Evolutionary conservation across 73 alveolate species (phyloP), one percentile per base, ranked within the genome.

Genomic region (Halteria grandinella): DNA sequence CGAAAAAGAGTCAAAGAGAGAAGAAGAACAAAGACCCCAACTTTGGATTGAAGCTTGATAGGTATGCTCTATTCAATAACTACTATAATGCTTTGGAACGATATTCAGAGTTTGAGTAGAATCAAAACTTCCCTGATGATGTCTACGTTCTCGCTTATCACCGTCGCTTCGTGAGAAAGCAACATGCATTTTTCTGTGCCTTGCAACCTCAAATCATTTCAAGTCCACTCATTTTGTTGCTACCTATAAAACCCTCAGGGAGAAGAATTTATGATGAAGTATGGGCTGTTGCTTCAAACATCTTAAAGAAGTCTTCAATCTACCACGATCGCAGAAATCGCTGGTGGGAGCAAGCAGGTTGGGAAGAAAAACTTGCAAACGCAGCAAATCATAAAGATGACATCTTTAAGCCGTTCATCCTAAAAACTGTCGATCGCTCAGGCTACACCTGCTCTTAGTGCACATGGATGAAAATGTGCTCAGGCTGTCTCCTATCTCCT

Each of bases 261-360:
- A 43, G 80, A 45, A 40, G 62, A 29, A 48, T 76, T 12, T 76
- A 76, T 47, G 88, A 76, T 39, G 75, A 50, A 21, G 76, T 76
- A 0, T 76, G 80, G 81, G 59, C 80, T 3, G 49, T 74, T 0
- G 88, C 88, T n/a, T 18, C 36, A 32, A 40, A 74, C 37, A 36
- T 40, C 32, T 31, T 76, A n/a, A 59, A 41, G 57, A 24, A 28
- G 20, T 15, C 34, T 21, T 60, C 81, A 15, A 32, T 17, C 1
- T 76, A 20, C 34, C 76, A 50, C 17, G 20, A 76, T 20, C 44
- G 55, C 29, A 8, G 62, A 25, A 62, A 59, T 24, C 33, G 59
- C 14, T 76, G 88, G 88, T 76, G 88, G 88, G 88, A 57, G 49
- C 24, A 28, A 17, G 48, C 48, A 59, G 50, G 50, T 33, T 70